Conservation (phyloP, 208 protist genomes). For the Acanthamoeba castellanii region DNA sequence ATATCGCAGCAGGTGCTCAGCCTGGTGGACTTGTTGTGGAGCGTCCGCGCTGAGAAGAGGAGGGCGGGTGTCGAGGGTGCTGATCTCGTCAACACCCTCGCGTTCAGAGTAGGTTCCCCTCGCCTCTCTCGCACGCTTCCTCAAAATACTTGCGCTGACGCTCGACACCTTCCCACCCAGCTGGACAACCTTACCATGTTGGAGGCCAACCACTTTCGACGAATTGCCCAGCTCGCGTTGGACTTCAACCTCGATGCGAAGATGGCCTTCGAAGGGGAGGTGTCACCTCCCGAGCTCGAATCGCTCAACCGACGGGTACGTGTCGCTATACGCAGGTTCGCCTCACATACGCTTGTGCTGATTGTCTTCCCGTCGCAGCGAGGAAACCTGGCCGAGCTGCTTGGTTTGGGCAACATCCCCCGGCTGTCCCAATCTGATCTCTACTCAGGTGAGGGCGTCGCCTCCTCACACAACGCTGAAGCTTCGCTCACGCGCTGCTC, state of each 20-base stretch:
- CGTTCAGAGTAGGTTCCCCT: not conserved
- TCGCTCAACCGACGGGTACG: not conserved
- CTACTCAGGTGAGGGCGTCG: not conserved
- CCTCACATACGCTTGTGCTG: not conserved
- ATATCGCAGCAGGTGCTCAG: conserved; percentile 11
- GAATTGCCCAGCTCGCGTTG: not conserved
- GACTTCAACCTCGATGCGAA: conserved; percentile 10
- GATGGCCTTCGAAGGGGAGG: not conserved
- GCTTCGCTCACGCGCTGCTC: not conserved
- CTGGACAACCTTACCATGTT: conserved; percentile 26
- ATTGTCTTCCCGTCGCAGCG: not conserved
- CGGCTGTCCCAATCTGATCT: not conserved
- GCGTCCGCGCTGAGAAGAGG: conserved; percentile 22
- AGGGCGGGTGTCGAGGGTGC: not conserved
- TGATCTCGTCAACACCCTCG: conserved; percentile 17
- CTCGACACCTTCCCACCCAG: not conserved
- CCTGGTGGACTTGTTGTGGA: conserved; percentile 17
- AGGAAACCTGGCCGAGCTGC: not conserved
- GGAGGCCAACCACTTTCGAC: conserved; percentile 25
- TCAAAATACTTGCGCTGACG: not conserved
- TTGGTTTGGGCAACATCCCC: not conserved
- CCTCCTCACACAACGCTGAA: too few relatives aligned
- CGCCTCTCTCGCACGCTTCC: not conserved
- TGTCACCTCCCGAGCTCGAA: not conserved
- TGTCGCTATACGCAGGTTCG: not conserved